phyloP scores from a whole-genome alignment of 768 basidiomycete genomes.

The Coprinopsis marcescibilis region DNA sequence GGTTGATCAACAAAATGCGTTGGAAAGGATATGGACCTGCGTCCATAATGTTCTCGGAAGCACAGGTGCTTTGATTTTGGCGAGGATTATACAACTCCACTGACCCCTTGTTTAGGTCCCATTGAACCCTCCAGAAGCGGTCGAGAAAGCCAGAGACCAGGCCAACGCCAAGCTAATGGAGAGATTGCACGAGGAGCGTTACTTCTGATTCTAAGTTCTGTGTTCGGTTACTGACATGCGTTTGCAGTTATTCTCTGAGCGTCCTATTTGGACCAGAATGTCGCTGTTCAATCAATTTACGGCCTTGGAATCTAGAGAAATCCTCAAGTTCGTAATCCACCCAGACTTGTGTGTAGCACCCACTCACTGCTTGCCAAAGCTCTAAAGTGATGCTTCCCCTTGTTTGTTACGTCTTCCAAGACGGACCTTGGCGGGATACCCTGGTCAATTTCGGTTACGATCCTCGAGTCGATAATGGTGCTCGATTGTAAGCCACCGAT shows the following conservation, averaged over 20 bases:
- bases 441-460: constrained; percentile 86
- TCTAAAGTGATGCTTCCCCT: constrained; percentile 78
- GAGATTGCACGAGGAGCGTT: constrained; percentile 46
- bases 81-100: not conserved
- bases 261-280: constrained; percentile 88
- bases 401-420: constrained; percentile 83
- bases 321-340: constrained; percentile 56
- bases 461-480: constrained; percentile 66
- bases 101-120: constrained; percentile 46
- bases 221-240: not conserved
- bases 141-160: constrained; percentile 52
- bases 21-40: constrained; percentile 81
- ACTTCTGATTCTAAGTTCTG: not conserved
- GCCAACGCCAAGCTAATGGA: constrained; percentile 50
- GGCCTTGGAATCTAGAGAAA: constrained; percentile 58
- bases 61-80: constrained; percentile 29
- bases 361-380: constrained; percentile 30
- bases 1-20: constrained; percentile 81
- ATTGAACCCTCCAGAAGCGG: constrained; percentile 52
- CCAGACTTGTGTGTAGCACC: not conserved
- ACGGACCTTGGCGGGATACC: constrained; percentile 92
- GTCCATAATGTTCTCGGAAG: constrained; percentile 62
- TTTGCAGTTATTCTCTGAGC: constrained; percentile 56
- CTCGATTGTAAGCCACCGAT: constrained; percentile 60
- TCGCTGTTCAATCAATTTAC: constrained; percentile 81